Base-by-base conservation (phyloP, 139 green algal species). In the Tetraselmis chui region DNA sequence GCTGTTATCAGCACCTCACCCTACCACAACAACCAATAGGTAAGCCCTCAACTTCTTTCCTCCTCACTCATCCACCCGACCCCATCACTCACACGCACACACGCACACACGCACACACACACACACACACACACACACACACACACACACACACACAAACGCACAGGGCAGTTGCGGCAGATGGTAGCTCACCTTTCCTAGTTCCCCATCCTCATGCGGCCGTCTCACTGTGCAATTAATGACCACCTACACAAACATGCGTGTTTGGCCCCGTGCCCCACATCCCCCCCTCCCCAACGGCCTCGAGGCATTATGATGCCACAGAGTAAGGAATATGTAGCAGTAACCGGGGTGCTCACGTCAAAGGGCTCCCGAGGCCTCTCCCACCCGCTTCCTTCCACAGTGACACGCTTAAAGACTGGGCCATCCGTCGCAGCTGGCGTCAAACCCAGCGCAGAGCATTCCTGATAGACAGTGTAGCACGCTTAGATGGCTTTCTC, bases 351-450 rank as follows among this genome's bases (percentile, higher is more conserved):
- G 76, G 59, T 58, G 75, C 77, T 31, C 59, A 95, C 92, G 88
- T 95, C 89, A 85, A 94, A 96, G 0, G 94, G 94, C 26, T 90
- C 80, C 0, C 93, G 59, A 0, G 93, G 91, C 23, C 82, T 91
- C 84, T 98, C 94, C 91, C 91, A 98, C n/a, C 86, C 83, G 26
- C 85, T 79, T 23, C 86, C 89, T 32, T 91, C 85, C 27, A 27
- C 30, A 59, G 93, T 58, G 28, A 85, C 87, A 28, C 81, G 79
- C 83, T 91, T 93, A 80, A 89, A 87, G 2, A 92, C 83, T 25
- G 45, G 45, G 45, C 45, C 45, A 18, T 5, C 45, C 11, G 5
- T 18, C 11, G 5, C 45, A 18, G 11, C 45, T 25, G 45, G 45
- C 11, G 45, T 25, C 11, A 67, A 18, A 18, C 45, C 45, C 45